Conservation (phyloP, 345 rosid species). For the Abelmoschus esculentus region DNA sequence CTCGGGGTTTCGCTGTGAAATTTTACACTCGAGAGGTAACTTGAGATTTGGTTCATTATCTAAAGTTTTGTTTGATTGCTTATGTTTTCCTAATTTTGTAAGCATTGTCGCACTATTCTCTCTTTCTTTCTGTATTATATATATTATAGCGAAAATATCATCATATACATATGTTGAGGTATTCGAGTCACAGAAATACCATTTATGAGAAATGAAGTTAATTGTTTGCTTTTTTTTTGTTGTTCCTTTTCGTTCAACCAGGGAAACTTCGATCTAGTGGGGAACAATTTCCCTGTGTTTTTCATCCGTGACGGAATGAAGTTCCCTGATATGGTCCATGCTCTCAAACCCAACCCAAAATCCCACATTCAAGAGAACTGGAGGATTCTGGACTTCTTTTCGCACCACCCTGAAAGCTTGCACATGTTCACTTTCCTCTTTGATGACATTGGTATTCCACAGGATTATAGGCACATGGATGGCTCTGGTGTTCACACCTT, state of each 20-base stretch:
- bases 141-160: not conserved
- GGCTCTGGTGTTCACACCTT: conserved; percentile 87
- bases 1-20: conserved; percentile 95
- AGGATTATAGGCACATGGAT: conserved; percentile 92
- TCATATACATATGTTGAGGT: not conserved
- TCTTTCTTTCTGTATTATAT: not conserved
- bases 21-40: conserved; percentile 95
- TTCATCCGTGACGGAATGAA: conserved; percentile 91
- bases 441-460: conserved; percentile 87
- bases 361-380: conserved; percentile 92
- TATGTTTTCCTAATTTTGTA: not conserved
- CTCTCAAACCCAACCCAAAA: conserved; percentile 92
- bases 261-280: conserved; percentile 96
- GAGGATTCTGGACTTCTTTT: conserved; percentile 91
- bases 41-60: not conserved
- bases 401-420: conserved; percentile 90
- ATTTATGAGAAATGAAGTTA: not conserved
- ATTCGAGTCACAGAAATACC: not conserved
- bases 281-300: conserved; percentile 95
- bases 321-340: conserved; percentile 92
- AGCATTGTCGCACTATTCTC: not conserved
- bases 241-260: conserved; percentile 6
- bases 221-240: not conserved
- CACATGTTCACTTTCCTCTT: conserved; percentile 83
- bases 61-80: not conserved